Conservation (phyloP, 2,329 filamentous ascomycete genomes). For the Emmonsiellopsis sp. region DNA sequence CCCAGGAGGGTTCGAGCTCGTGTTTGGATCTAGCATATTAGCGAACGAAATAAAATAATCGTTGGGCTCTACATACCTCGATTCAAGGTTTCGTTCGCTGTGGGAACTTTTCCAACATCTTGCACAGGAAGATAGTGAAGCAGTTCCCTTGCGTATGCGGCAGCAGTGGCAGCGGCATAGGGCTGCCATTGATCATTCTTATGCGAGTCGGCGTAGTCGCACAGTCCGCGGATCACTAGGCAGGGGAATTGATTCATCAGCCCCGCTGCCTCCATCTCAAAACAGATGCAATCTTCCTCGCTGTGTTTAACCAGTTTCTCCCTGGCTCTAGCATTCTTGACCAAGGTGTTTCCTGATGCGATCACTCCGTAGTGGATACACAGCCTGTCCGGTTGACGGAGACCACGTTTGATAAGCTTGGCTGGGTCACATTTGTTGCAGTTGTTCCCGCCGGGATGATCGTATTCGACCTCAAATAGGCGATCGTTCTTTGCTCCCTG, state of each 20-base stretch:
- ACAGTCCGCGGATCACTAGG: slow-evolving; percentile 12
- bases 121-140: neutral
- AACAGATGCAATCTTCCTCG: slow-evolving; percentile 14
- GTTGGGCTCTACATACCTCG: neutral
- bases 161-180: slow-evolving; percentile 13
- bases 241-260: slow-evolving; percentile 4
- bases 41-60: neutral
- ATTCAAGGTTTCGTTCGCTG: neutral
- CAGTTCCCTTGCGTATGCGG: neutral
- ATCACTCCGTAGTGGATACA: slow-evolving; percentile 19
- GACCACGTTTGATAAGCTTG: slow-evolving; percentile 9
- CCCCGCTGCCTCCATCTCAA: slow-evolving; percentile 16
- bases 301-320: slow-evolving; percentile 8
- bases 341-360: slow-evolving; percentile 18
- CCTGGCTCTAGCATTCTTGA: slow-evolving; percentile 14
- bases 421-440: slow-evolving; percentile 13
- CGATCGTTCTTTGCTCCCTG: slow-evolving; percentile 1
- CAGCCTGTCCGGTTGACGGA: slow-evolving; percentile 6
- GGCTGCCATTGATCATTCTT: slow-evolving; percentile 17
- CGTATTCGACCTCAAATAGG: slow-evolving; percentile 2
- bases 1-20: neutral
- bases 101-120: neutral
- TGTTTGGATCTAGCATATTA: neutral
- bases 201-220: slow-evolving; percentile 14
- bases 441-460: neutral